phyloP scores from a whole-genome alignment of 208 protist genomes.

The Naegleria lovaniensis region DNA sequence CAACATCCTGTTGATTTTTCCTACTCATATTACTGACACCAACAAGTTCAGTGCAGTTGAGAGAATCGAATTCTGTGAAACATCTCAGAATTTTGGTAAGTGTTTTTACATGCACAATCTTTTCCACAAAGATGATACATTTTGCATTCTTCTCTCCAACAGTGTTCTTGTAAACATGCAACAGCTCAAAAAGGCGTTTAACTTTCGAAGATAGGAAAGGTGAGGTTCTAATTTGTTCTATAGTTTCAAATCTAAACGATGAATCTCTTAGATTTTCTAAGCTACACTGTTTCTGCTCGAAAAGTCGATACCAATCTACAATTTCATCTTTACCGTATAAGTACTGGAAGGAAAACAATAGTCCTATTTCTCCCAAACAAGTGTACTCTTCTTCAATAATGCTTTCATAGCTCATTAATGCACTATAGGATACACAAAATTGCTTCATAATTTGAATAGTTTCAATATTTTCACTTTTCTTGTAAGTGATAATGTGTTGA shows the following conservation, averaged over 20 bases:
- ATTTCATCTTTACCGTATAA: no score
- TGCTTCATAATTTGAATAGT: background rate
- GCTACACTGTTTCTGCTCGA: no score
- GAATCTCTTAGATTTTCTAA: no score
- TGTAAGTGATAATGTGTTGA: background rate
- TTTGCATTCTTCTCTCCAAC: background rate
- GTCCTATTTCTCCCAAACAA: background rate
- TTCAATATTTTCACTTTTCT: background rate
- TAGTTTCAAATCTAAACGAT: background rate
- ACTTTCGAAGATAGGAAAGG: background rate
- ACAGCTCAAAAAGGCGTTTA: background rate
- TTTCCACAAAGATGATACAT: background rate
- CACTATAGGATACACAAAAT: background rate
- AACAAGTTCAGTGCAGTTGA: background rate
- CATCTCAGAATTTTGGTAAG: background rate
- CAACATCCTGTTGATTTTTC: background rate
- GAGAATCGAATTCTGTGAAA: background rate
- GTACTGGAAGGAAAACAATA: background rate
- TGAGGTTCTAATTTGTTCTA: background rate
- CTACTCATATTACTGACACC: background rate
- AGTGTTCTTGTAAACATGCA: background rate
- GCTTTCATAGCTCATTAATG: background rate
- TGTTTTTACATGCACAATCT: background rate
- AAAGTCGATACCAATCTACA: no score
- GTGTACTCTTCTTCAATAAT: background rate